phyloP scores from a whole-genome alignment of 192 early-diverging fungal genomes.

The Jimgerdemannia flammicorona region DNA sequence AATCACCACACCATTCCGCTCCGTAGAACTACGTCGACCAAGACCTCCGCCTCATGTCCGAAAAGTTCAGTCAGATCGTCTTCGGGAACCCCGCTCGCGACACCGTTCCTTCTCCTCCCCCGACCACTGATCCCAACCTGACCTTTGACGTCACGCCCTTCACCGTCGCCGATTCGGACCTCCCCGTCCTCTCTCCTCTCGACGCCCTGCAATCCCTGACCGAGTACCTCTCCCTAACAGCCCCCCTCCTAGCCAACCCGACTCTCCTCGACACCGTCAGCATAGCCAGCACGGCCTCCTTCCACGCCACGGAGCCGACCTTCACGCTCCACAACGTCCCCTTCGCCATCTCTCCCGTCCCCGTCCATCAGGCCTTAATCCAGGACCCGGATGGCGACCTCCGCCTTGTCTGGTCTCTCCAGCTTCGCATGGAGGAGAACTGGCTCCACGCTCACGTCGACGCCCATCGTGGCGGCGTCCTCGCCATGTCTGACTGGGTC shows the following conservation, averaged over 20 bases:
- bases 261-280: conserved; percentile 28
- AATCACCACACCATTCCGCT: not conserved
- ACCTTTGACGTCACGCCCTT: conserved; percentile 15
- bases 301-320: conserved; percentile 32
- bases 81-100: not conserved
- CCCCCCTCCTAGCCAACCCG: conserved; percentile 52
- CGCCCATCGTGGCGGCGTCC: conserved; percentile 52
- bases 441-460: conserved; percentile 77
- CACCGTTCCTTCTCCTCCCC: no score
- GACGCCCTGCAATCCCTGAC: conserved; percentile 65
- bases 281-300: conserved; percentile 17
- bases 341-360: conserved; percentile 49
- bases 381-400: conserved; percentile 51
- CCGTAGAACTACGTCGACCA: not conserved
- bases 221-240: conserved; percentile 8
- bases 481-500: conserved; percentile 82
- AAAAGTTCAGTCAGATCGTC: not conserved
- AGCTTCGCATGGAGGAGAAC: conserved; percentile 73
- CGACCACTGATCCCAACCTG: not conserved
- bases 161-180: conserved; percentile 1
- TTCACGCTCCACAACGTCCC: conserved; percentile 46
- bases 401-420: conserved; percentile 77
- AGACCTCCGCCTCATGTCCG: not conserved
- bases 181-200: conserved; percentile 44
- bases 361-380: conserved; percentile 61